phyloP scores from a whole-genome alignment of 2,329 filamentous ascomycete species.

The Nemania bipapillata region DNA sequence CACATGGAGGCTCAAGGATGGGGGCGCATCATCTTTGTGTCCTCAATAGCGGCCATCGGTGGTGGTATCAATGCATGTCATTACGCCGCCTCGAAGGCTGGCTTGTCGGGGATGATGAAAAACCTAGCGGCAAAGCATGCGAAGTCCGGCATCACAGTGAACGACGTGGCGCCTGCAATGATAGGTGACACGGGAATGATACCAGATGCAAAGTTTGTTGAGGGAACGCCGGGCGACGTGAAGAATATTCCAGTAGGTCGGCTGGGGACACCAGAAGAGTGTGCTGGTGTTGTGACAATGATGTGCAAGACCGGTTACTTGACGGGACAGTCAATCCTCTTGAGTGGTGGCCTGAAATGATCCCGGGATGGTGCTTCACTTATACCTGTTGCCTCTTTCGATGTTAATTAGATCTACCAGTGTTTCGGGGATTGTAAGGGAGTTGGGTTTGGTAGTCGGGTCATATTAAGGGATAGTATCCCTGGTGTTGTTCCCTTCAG shows the following conservation, averaged over 20 bases:
- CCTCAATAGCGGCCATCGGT: constrained; percentile 70
- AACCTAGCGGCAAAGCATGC: constrained; percentile 70
- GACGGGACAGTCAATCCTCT: constrained; percentile 66
- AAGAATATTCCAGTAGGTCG: constrained; percentile 69
- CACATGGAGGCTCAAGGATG: constrained; percentile 69
- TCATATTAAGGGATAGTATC: neutral
- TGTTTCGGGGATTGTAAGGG: neutral
- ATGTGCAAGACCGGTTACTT: constrained; percentile 69
- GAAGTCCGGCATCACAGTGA: constrained; percentile 70
- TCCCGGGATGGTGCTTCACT: neutral
- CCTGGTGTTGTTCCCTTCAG: neutral
- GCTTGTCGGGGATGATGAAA: constrained; percentile 72
- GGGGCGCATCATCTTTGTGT: constrained; percentile 73
- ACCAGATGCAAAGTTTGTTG: constrained; percentile 62
- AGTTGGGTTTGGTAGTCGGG: neutral
- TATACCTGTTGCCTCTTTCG: neutral
- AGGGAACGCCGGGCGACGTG: constrained; percentile 67
- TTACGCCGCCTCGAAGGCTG: constrained; percentile 70
- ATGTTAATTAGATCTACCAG: neutral
- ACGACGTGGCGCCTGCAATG: constrained; percentile 76
- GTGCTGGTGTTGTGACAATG: constrained; percentile 70
- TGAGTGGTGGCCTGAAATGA: constrained; percentile 64
- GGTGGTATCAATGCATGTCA: constrained; percentile 72
- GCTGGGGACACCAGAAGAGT: constrained; percentile 68
- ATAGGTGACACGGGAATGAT: constrained; percentile 74